Percentiles rank a stretch among this genome's conserved stretches.
phyloP scores from a whole-genome alignment of 192 early-diverging fungal genomes.

The Coemansia sp. region DNA sequence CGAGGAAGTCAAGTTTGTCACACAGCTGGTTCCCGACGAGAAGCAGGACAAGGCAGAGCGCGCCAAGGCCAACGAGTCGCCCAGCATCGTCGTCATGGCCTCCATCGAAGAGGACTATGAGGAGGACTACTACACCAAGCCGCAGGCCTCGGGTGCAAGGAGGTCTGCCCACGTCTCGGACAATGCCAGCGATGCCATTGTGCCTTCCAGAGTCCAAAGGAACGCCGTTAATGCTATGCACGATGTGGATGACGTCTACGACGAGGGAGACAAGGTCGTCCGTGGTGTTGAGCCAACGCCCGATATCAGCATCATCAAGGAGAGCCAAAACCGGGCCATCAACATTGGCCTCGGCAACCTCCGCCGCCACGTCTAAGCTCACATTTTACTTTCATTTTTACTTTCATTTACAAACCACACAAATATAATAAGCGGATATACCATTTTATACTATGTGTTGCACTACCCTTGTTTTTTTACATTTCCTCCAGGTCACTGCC shows the following conservation, averaged over 20 bases:
- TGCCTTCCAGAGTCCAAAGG: slow-evolving; percentile 15
- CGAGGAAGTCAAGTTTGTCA: slow-evolving; percentile 43
- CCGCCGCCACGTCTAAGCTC: slow-evolving; percentile 35
- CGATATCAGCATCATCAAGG: slow-evolving; percentile 38
- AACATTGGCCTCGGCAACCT: slow-evolving; percentile 54
- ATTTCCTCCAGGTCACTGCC: slow-evolving; percentile 72
- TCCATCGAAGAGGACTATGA: slow-evolving; percentile 51
- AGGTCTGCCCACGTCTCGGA: neutral
- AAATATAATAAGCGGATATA: slow-evolving; percentile 19
- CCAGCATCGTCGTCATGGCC: slow-evolving; percentile 44
- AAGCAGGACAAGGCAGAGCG: slow-evolving; percentile 14
- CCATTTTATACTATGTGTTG: neutral
- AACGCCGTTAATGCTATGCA: slow-evolving; percentile 9
- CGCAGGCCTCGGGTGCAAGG: neutral
- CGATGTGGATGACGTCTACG: slow-evolving; percentile 7
- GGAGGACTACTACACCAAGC: slow-evolving; percentile 38
- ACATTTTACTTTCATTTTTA: slow-evolving; percentile 1
- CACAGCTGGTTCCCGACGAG: slow-evolving; percentile 33
- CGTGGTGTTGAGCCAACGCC: slow-evolving; percentile 37
- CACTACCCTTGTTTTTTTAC: slow-evolving; percentile 41
- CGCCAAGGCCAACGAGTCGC: slow-evolving; percentile 29
- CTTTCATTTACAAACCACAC: slow-evolving; percentile 1
- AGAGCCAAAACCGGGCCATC: slow-evolving; percentile 52
- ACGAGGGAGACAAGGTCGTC: slow-evolving; percentile 22
- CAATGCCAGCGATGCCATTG: neutral